A percentile compares a stretch with the other conserved stretches of the same genome.
phyloP scores from a whole-genome alignment of 306 rosid genomes.

The Corylus americana region DNA sequence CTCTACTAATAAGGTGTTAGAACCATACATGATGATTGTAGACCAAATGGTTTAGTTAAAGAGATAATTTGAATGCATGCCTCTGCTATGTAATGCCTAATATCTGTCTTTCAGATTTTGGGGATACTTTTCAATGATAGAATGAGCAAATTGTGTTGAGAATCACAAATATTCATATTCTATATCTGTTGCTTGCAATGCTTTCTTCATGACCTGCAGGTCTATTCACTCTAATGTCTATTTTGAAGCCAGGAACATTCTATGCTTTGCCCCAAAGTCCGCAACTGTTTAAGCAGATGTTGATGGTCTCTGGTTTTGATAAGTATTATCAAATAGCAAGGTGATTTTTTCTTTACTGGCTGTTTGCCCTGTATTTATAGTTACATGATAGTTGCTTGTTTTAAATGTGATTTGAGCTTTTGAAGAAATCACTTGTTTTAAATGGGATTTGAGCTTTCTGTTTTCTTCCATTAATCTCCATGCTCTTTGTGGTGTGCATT shows the following conservation, averaged over 20 bases:
- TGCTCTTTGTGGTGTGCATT: not conserved
- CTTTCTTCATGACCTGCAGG: slow-evolving; percentile 31
- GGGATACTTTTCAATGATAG: not conserved
- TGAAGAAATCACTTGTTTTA: not conserved
- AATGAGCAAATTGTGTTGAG: not conserved
- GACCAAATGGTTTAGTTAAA: not conserved
- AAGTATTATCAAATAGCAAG: slow-evolving; percentile 93
- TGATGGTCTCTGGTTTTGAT: slow-evolving; percentile 95
- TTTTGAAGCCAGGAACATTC: slow-evolving; percentile 97
- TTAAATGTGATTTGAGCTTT: not conserved
- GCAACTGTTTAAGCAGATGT: slow-evolving; percentile 94
- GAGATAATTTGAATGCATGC: not conserved
- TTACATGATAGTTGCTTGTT: not conserved
- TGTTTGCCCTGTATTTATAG: slow-evolving; percentile 18
- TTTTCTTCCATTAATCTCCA: not conserved
- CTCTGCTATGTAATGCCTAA: not conserved
- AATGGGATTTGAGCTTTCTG: slow-evolving; percentile 1
- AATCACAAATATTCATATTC: not conserved
- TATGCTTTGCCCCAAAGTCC: slow-evolving; percentile 99
- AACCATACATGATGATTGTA: not conserved
- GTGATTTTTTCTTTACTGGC: slow-evolving; percentile 32
- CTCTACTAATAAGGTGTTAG: not conserved
- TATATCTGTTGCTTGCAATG: not conserved
- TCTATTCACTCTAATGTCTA: slow-evolving; percentile 48
- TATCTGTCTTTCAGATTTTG: not conserved